Evolutionary conservation across 1,284 basidiomycete species (phyloP), one percentile per base, ranked within the genome.

Genomic region (Lignosus rhinocerotis): DNA sequence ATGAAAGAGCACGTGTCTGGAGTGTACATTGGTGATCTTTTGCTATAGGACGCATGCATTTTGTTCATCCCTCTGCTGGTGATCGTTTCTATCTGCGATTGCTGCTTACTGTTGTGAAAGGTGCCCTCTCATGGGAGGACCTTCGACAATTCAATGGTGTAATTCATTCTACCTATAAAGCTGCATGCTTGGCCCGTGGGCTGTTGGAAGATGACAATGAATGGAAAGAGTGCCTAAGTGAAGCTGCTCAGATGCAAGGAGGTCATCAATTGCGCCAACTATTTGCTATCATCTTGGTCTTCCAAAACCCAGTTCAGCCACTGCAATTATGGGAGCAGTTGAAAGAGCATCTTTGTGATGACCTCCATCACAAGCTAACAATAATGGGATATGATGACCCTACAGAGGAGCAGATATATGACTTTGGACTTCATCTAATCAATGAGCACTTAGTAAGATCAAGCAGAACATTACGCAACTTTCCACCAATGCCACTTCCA

Each of bases 181-280:
- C 68, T 6, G 77, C 77, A 8, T 81, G 78, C 50, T 47, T 76
- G 42, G 76, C 73, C 7, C 55, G 65, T 3, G 80, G 80, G 0
- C 68, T 83, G 0, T 64, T 82, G 0, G 69, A 79, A 48, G 74
- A 80, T 70, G 78, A 82, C 68, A 66, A 67, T 0, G 78, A 81
- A 61, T 80, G 77, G 77, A 25, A 67, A 0, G 58, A 61, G 5
- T 80, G 79, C 55, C 63, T 82, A 0, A 19, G 64, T 25, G 80
- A 83, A 57, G 81, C 81, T 10, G 46, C 67, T 21, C 50, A 53
- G 0, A 77, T 80, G 69, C 72, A 79, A 41, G 75, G 73, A 3
- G 80, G 78, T 0, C 25, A 25, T 12, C 69, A 67, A 17, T 25
- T 55, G 8, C 33, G 74, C 0, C 60, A 68, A 2, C 69, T 82